A percentile compares a stretch with the other conserved stretches of the same genome.
Evolutionary conservation across 805 yeast species (phyloP).

Genomic region (Monosporozyma yasuniensis): DNA sequence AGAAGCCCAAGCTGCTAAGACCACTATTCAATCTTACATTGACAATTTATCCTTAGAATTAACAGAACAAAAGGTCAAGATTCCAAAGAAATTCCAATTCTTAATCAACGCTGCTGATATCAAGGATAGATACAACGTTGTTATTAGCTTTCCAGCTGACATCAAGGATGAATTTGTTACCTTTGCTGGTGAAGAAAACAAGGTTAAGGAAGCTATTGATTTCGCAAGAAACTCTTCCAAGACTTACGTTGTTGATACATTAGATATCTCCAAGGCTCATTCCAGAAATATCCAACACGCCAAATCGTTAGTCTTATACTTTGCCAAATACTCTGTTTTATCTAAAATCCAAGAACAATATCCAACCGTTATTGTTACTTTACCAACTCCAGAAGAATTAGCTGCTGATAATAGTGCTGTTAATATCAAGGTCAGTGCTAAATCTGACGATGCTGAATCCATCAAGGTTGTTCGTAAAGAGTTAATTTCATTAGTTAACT

Average conservation of each 20-base stretch:
- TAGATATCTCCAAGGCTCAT: conserved; percentile 86
- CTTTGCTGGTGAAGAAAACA: conserved; percentile 55
- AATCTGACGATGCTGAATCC: conserved; percentile 38
- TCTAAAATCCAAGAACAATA: conserved; percentile 32
- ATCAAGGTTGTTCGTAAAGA: conserved; percentile 59
- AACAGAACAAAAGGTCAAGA: conserved; percentile 45
- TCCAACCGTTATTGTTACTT: conserved; percentile 38
- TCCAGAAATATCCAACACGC: conserved; percentile 74
- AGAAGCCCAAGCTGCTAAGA: conserved; percentile 46
- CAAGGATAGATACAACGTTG: conserved; percentile 45
- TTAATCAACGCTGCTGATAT: conserved; percentile 52
- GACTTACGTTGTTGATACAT: conserved; percentile 49
- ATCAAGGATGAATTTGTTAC: conserved; percentile 41
- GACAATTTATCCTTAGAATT: conserved; percentile 38
- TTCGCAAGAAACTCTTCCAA: conserved; percentile 53
- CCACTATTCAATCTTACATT: conserved; percentile 39
- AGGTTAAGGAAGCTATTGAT: conserved; percentile 53
- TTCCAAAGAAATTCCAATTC: conserved; percentile 63
- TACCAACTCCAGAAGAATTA: conserved; percentile 41
- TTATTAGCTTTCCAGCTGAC: conserved; percentile 44
- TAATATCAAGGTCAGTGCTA: conserved; percentile 52
- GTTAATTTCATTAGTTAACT: conserved; percentile 65
- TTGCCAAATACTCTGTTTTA: conserved; percentile 43
- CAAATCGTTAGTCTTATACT: conserved; percentile 58
- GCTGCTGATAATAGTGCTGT: conserved; percentile 34